Evolutionary conservation across 176 grass and related monocot species (phyloP).

Genomic region (Rhynchospora breviuscula): DNA sequence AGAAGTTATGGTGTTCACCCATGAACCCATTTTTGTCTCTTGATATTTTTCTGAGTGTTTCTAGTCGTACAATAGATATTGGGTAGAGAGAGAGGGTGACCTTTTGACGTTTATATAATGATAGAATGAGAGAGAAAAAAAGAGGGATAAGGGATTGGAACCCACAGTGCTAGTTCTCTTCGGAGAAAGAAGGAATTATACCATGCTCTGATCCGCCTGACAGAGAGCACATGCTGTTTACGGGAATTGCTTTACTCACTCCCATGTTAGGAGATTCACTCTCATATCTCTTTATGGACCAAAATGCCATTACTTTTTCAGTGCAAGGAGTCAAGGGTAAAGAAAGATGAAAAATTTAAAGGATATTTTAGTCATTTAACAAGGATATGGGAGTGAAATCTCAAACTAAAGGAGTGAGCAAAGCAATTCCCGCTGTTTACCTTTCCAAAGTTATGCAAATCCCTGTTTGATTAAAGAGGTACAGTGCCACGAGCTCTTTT

Average conservation of each 20-base stretch:
- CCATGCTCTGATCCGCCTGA: not conserved
- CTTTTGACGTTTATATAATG: slow-evolving; percentile 14
- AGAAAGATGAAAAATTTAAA: too few relatives aligned
- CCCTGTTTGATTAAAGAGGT: not conserved
- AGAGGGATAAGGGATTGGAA: not conserved
- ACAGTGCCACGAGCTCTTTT: not conserved
- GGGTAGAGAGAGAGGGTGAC: not conserved
- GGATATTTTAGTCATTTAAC: too few relatives aligned
- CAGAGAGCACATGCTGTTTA: slow-evolving; percentile 18
- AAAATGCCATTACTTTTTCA: too few relatives aligned
- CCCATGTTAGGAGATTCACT: too few relatives aligned
- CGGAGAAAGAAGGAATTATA: not conserved
- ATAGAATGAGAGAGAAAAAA: not conserved
- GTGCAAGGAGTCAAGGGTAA: too few relatives aligned
- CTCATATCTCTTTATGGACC: too few relatives aligned
- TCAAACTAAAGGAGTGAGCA: too few relatives aligned
- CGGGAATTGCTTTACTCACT: not conserved
- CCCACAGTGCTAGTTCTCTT: slow-evolving; percentile 1
- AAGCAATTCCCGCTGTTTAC: not conserved
- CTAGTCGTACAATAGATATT: not conserved
- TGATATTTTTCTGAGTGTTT: not conserved
- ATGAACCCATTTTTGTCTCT: slow-evolving; percentile 16
- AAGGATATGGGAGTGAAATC: too few relatives aligned
- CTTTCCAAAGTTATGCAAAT: slow-evolving; percentile 19
- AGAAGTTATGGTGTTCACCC: slow-evolving; percentile 27